Evolutionary conservation across 1,139 yeast genomes (phyloP).

Genomic region (Suhomyces guaymorum): DNA sequence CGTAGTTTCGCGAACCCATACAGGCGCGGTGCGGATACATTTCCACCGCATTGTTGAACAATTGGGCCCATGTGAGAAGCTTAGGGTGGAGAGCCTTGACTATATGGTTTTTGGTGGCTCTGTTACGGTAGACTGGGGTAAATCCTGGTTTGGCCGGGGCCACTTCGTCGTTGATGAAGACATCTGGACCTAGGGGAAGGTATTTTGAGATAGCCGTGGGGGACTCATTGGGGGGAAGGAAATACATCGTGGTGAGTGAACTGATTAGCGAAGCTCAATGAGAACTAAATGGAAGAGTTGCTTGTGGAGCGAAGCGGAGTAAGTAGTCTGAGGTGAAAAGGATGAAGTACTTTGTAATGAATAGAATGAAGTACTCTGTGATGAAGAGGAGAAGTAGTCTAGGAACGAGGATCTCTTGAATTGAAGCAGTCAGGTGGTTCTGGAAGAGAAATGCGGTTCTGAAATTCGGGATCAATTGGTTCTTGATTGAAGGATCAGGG

Average conservation of each 20-base stretch:
- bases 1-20: conserved; percentile 33
- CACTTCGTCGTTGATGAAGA: conserved; percentile 8
- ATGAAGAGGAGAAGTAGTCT: too few relatives aligned
- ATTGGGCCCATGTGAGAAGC: conserved; percentile 30
- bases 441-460: too few relatives aligned
- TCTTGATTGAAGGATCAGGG: too few relatives aligned
- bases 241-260: conserved; percentile 2
- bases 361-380: too few relatives aligned
- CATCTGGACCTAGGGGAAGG: conserved; percentile 8
- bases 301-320: too few relatives aligned
- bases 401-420: too few relatives aligned
- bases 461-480: too few relatives aligned
- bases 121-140: conserved; percentile 15
- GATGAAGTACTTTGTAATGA: too few relatives aligned
- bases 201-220: conserved; percentile 1
- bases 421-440: too few relatives aligned
- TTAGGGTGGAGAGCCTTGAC: conserved; percentile 18
- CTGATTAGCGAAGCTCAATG: too few relatives aligned
- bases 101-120: conserved; percentile 10
- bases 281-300: too few relatives aligned
- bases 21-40: conserved; percentile 27
- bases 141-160: conserved; percentile 6
- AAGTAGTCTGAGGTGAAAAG: too few relatives aligned
- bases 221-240: conserved; percentile 1
- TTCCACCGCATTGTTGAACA: conserved; percentile 26